Conservation (phyloP, 2,329 filamentous ascomycete genomes). For the Boeremia lycopersici region DNA sequence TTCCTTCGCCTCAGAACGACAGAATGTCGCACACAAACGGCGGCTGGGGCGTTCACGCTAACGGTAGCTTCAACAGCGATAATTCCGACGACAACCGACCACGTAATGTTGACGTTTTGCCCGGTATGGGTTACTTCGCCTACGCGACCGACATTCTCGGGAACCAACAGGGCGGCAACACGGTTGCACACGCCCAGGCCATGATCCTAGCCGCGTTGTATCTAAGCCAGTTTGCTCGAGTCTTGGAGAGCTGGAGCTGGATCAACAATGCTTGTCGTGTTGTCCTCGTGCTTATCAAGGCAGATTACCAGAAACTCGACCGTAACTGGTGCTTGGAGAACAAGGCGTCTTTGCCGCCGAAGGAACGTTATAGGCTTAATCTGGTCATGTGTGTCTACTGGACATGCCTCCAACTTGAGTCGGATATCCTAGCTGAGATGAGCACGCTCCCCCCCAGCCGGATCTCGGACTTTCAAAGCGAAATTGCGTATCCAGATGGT, state of each 20-base stretch:
- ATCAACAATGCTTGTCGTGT: slow-evolving; percentile 66
- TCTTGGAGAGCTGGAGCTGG: slow-evolving; percentile 82
- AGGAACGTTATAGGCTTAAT: slow-evolving; percentile 45
- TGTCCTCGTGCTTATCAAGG: slow-evolving; percentile 75
- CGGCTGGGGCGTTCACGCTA: slow-evolving; percentile 38
- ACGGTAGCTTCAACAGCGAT: slow-evolving; percentile 43
- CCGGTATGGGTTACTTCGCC: slow-evolving; percentile 88
- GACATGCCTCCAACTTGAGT: slow-evolving; percentile 93
- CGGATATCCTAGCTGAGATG: slow-evolving; percentile 90
- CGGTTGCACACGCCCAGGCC: slow-evolving; percentile 83
- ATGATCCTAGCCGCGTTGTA: slow-evolving; percentile 86
- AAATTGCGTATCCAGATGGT: slow-evolving; percentile 70
- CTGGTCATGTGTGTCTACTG: slow-evolving; percentile 74
- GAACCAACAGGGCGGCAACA: slow-evolving; percentile 76
- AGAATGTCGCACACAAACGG: slow-evolving; percentile 25
- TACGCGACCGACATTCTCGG: slow-evolving; percentile 86
- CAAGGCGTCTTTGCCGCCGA: slow-evolving; percentile 20
- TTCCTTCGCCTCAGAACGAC: slow-evolving; percentile 64
- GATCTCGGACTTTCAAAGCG: slow-evolving; percentile 62
- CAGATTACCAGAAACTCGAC: slow-evolving; percentile 50
- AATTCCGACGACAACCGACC: slow-evolving; percentile 31
- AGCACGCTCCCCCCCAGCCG: slow-evolving; percentile 64
- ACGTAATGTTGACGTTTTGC: slow-evolving; percentile 82
- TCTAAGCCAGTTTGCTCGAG: slow-evolving; percentile 83
- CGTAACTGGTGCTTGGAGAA: slow-evolving; percentile 29